A percentile compares a stretch with the other conserved stretches of the same genome.
phyloP scores from a whole-genome alignment of 768 basidiomycete genomes.

The Lentinula raphanica region DNA sequence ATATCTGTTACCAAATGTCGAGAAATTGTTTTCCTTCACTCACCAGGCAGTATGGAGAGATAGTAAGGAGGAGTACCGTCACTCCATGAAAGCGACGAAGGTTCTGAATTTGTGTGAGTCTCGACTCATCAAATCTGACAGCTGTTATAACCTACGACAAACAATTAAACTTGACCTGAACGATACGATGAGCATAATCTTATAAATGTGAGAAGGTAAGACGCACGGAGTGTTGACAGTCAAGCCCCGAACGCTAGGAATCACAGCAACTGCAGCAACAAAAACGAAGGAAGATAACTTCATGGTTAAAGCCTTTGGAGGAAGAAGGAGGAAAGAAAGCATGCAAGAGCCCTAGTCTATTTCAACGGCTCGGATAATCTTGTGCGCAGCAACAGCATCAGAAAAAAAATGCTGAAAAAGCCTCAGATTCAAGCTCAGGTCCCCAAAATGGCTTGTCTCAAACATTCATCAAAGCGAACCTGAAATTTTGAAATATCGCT shows the following conservation, averaged over 20 bases:
- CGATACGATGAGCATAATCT: not conserved
- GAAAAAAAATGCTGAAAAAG: not conserved
- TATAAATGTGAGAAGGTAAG: not conserved
- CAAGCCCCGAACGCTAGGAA: constrained; percentile 32
- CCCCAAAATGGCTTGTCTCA: too few species aligned
- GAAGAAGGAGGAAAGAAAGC: not conserved
- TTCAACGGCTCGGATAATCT: not conserved
- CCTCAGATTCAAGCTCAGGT: too few species aligned
- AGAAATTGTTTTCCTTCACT: constrained; percentile 10
- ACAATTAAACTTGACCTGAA: not conserved
- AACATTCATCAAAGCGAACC: too few species aligned
- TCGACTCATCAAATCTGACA: not conserved
- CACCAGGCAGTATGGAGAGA: constrained; percentile 58
- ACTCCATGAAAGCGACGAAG: constrained; percentile 48
- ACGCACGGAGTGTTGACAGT: constrained; percentile 71
- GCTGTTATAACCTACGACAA: not conserved
- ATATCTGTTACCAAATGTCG: not conserved
- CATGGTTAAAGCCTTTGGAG: constrained; percentile 21
- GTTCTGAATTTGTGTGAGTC: constrained; percentile 39
- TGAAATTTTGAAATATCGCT: not conserved
- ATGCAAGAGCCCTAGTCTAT: not conserved
- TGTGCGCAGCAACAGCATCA: not conserved
- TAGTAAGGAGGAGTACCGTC: constrained; percentile 54
- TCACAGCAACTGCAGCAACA: constrained; percentile 32
- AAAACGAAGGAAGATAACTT: constrained; percentile 30